These are phyloP conservation scores for Auriscalpium vulgare DNA, from an alignment of 768 basidiomycete genomes.

Conservation along the genomic window DNA sequence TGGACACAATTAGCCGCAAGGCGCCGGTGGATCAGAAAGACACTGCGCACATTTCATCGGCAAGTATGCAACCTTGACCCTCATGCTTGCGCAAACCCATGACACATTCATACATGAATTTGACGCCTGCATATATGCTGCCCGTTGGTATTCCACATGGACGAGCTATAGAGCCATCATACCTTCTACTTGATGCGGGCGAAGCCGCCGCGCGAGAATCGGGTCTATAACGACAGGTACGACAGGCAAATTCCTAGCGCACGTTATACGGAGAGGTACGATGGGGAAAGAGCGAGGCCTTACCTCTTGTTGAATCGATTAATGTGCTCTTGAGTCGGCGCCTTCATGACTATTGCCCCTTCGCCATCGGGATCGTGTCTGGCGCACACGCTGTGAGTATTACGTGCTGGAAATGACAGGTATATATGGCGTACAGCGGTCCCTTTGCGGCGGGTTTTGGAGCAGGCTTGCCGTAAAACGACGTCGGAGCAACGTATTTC, in stretches of 20 bases:
- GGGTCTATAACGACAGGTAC: slow-evolving; percentile 90
- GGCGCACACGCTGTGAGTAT: not conserved
- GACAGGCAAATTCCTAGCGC: slow-evolving; percentile 47
- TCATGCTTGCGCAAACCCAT: slow-evolving; percentile 92
- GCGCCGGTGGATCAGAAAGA: slow-evolving; percentile 1
- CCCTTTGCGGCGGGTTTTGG: slow-evolving; percentile 22
- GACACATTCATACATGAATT: slow-evolving; percentile 91
- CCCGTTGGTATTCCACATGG: not conserved
- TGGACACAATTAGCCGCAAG: slow-evolving; percentile 2
- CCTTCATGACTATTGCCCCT: slow-evolving; percentile 81
- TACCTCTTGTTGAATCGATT: slow-evolving; percentile 70
- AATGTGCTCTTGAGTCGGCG: slow-evolving; percentile 60
- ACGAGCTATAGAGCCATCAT: slow-evolving; percentile 9
- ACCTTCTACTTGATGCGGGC: slow-evolving; percentile 91
- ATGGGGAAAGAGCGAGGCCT: not conserved
- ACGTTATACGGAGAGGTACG: not conserved
- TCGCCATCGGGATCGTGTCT: slow-evolving; percentile 75
- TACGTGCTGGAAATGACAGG: too few relatives aligned
- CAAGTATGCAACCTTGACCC: slow-evolving; percentile 90
- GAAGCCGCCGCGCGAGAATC: slow-evolving; percentile 61
- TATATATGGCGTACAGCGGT: slow-evolving; percentile 37
- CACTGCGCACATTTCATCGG: slow-evolving; percentile 79
- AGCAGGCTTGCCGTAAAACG: slow-evolving; percentile 49
- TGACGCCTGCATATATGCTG: slow-evolving; percentile 41
- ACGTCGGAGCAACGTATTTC: slow-evolving; percentile 45